A percentile compares a stretch with the other conserved stretches of the same genome.
Evolutionary conservation across 2,329 filamentous ascomycete genomes (phyloP).

Genomic region (Gnomoniopsis sp.): DNA sequence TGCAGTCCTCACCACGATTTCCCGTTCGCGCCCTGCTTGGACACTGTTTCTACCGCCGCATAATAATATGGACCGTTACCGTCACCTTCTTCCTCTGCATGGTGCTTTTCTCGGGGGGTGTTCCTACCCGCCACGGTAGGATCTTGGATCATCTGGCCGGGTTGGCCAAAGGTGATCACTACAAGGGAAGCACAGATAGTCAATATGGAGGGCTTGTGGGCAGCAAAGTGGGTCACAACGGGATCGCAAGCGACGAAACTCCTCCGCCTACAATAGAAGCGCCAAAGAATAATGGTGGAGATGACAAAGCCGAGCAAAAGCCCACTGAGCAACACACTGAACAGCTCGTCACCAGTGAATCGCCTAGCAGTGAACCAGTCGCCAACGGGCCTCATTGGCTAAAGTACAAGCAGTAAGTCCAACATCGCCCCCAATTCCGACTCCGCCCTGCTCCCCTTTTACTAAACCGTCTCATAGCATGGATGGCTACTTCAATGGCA

Average conservation of each 20-base stretch:
- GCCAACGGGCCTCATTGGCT: constrained; percentile 32
- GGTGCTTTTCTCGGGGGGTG: constrained; percentile 34
- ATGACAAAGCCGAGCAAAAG: constrained; percentile 15
- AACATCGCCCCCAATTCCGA: not conserved
- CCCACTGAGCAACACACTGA: constrained; percentile 10
- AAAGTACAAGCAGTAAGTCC: constrained; percentile 40
- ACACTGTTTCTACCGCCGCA: constrained; percentile 49
- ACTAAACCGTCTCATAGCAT: constrained; percentile 51
- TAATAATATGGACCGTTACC: constrained; percentile 48
- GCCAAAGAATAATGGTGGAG: not conserved
- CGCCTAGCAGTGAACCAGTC: constrained; percentile 11
- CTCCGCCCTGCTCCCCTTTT: not conserved
- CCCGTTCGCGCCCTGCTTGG: constrained; percentile 44
- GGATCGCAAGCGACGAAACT: not conserved
- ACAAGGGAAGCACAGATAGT: constrained; percentile 8
- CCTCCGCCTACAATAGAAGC: not conserved
- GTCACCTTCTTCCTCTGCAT: constrained; percentile 39
- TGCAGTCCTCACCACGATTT: constrained; percentile 21
- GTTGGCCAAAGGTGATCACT: constrained; percentile 16
- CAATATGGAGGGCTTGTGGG: not conserved
- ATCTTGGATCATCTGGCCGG: constrained; percentile 22
- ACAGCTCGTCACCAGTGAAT: constrained; percentile 21
- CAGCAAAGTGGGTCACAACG: not conserved
- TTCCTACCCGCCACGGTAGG: constrained; percentile 20
- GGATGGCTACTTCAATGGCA: constrained; percentile 74